Evolutionary conservation across 2,329 filamentous ascomycete genomes (phyloP), one percentile per base, ranked within the genome.

Genomic region (Penicillium hordei): DNA sequence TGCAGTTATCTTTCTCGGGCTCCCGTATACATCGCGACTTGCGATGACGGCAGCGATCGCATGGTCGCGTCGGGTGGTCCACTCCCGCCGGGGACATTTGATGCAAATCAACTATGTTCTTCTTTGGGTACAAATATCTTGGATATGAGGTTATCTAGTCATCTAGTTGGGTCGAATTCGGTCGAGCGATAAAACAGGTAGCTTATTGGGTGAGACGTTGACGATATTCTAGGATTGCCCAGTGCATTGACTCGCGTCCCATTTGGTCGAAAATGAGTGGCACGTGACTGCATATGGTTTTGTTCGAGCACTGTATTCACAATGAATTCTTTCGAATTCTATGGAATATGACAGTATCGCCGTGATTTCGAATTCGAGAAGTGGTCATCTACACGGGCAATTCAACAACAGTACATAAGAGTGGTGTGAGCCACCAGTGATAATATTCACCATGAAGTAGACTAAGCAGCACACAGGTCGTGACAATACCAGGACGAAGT

Each of bases 21-120:
- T 56, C 40, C 36, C 46, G 29, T 44, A 56, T 49, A 51, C 54
- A 56, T 51, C 46, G 54, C 23, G 54, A 56, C 31, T 56, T 56
- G 46, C 40, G 54, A 38, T 51, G 48, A 43, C 54, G 43, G 21
- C 43, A 45, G 25, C 43, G 43, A 45, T 56, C 54, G 40, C 54
- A 56, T 27, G 54, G 54, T 38, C 54, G 54, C 54, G 15, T 38
- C 9, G 19, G 46, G 9, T 38, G 36, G 4, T 38, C n/a, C 36
- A 39, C n/a, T 39, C 36, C 36, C 19, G 36, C 19, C 36, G 9
- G 9, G n/a, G 36, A 21, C 36, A 39, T 19, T 12, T 12, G n/a
- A 39, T 39, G n/a, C 36, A 39, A 21, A 39, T 39, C n/a, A 19
- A 38, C n/a, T 39, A 39, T 39, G n/a, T 39, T 39, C n/a, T 38